A percentile compares a stretch with the other conserved stretches of the same genome.
Evolutionary conservation across 139 green algal genomes (phyloP).

Genomic region (Auxenochlorella pyrenoidosa): DNA sequence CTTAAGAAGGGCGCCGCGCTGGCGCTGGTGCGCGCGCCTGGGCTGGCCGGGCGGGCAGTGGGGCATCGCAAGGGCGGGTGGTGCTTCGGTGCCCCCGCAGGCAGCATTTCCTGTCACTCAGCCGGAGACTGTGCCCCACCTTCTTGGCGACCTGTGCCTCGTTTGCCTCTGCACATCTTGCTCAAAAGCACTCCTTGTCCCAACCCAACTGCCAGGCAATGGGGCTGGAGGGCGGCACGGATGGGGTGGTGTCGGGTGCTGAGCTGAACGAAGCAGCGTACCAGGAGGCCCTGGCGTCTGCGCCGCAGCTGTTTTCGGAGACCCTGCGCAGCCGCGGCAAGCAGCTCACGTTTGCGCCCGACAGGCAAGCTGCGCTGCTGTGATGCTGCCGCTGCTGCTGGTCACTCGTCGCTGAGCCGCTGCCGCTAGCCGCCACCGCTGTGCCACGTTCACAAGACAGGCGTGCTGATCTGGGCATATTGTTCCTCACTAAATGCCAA

Average conservation of each 20-base stretch:
- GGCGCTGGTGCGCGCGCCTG: background rate
- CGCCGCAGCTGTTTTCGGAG: background rate
- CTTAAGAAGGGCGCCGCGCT: constrained; percentile 15
- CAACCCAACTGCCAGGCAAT: constrained; percentile 11
- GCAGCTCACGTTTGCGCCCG: background rate
- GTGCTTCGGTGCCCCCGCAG: background rate
- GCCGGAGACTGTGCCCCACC: too few species aligned
- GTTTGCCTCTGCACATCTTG: too few species aligned
- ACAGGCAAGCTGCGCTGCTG: background rate
- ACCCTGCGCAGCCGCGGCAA: constrained; percentile 6
- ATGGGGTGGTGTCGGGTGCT: background rate
- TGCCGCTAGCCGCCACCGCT: too few species aligned
- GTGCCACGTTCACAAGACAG: background rate
- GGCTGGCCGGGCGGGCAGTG: background rate
- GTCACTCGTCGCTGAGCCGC: too few species aligned
- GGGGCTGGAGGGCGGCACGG: constrained; percentile 6
- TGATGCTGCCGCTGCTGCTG: too few species aligned
- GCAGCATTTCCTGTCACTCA: background rate
- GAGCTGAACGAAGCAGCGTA: background rate
- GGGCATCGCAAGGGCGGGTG: background rate
- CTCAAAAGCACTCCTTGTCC: too few species aligned
- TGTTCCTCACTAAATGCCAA: background rate
- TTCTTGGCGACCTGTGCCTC: too few species aligned
- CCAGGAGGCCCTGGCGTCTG: background rate
- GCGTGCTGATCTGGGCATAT: too few species aligned